Percentiles rank a stretch among this genome's conserved stretches.
Evolutionary conservation across 2,329 filamentous ascomycete genomes (phyloP).

Genomic region (Fusarium sp.): DNA sequence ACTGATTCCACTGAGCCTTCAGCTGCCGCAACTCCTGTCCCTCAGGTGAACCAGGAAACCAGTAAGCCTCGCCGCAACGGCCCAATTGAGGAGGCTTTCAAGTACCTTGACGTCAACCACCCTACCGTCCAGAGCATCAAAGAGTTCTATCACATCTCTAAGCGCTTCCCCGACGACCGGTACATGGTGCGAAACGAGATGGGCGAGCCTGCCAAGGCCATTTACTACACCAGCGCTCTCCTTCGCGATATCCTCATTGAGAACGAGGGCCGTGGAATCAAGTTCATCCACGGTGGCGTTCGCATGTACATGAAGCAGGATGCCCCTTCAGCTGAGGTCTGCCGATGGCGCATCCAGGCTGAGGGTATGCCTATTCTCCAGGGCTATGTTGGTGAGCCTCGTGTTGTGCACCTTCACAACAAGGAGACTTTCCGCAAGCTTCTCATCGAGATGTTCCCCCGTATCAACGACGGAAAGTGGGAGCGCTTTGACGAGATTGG

Average conservation of each 20-base stretch:
- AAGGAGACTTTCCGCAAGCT: constrained; percentile 84
- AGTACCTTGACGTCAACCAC: constrained; percentile 82
- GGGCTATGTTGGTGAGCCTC: constrained; percentile 83
- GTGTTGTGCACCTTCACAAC: constrained; percentile 79
- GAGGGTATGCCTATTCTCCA: constrained; percentile 93
- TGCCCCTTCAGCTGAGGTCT: constrained; percentile 84
- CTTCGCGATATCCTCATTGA: constrained; percentile 84
- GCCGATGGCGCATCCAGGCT: constrained; percentile 93
- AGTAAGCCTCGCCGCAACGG: constrained; percentile 58
- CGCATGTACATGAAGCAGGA: constrained; percentile 99
- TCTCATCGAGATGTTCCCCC: constrained; percentile 96
- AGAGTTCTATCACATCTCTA: constrained; percentile 84
- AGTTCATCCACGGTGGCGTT: constrained; percentile 95
- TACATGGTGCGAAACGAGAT: constrained; percentile 96
- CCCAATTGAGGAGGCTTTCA: constrained; percentile 90
- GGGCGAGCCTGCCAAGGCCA: constrained; percentile 89
- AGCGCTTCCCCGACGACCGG: constrained; percentile 86
- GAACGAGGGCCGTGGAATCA: constrained; percentile 92
- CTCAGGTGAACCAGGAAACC: constrained; percentile 43
- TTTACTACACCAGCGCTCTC: constrained; percentile 92
- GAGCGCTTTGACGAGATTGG: constrained; percentile 86
- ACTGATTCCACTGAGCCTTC: constrained; percentile 47
- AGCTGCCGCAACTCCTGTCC: constrained; percentile 36
- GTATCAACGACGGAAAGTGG: constrained; percentile 80
- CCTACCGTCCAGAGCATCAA: constrained; percentile 81